Percentiles rank a stretch among this genome's conserved stretches.
These are phyloP conservation scores for Solanum ossicruentum DNA, from an alignment of 257 asterid species.

Conservation along the genomic window DNA sequence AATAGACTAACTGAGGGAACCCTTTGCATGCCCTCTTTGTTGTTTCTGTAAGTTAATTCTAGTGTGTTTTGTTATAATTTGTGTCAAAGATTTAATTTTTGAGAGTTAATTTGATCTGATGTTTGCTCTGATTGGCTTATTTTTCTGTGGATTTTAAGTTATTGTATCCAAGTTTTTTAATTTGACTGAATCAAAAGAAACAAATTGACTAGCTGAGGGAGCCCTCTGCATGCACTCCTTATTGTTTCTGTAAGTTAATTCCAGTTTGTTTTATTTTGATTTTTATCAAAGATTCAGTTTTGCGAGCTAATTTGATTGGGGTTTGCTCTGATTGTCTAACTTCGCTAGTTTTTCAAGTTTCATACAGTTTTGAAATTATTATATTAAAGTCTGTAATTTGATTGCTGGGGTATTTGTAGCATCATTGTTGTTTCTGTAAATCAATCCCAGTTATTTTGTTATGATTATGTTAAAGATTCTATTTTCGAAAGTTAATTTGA, in stretches of 20 bases:
- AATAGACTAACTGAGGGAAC: conserved; percentile 60
- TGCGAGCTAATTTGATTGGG: not conserved
- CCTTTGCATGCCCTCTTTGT: conserved; percentile 48
- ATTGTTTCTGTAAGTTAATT: conserved; percentile 44
- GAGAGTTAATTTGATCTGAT: not conserved
- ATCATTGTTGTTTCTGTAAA: not conserved
- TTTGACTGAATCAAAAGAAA: not conserved
- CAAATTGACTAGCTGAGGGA: conserved; percentile 57
- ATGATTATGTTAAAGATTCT: not conserved
- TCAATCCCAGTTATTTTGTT: not conserved
- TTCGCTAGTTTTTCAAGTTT: not conserved
- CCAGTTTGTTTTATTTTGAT: not conserved
- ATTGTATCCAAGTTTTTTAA: not conserved
- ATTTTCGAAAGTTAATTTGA: not conserved
- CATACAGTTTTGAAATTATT: not conserved
- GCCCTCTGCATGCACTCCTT: conserved; percentile 50
- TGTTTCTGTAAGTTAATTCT: conserved; percentile 35
- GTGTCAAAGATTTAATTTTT: not conserved
- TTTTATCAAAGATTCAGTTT: not conserved
- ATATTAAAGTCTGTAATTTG: not conserved
- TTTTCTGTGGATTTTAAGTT: not conserved
- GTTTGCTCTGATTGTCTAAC: not conserved
- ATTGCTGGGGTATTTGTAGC: not conserved
- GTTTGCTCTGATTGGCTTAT: not conserved
- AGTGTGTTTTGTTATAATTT: not conserved